A percentile compares a stretch with the other conserved stretches of the same genome.
phyloP scores from a whole-genome alignment of 768 basidiomycete genomes.

The Pulveroboletus sp. region DNA sequence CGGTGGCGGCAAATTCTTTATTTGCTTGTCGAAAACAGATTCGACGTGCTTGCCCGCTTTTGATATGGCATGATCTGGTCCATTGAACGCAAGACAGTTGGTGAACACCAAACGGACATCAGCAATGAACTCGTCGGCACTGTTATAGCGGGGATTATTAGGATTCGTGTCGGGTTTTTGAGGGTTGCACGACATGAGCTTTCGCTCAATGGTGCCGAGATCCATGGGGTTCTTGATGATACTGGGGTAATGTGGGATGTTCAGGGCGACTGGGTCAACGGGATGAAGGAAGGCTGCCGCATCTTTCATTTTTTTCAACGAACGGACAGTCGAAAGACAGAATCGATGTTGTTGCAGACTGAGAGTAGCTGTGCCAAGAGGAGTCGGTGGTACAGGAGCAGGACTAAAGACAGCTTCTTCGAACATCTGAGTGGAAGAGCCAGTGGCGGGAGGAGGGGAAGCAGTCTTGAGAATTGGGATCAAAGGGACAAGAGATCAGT shows the following conservation, averaged over 20 bases:
- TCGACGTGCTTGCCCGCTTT: conserved; percentile 81
- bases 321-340: conserved; percentile 70
- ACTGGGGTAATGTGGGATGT: conserved; percentile 83
- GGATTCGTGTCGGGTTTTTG: conserved; percentile 69
- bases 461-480: conserved; percentile 51
- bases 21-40: conserved; percentile 82
- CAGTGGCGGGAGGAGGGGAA: conserved; percentile 69
- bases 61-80: conserved; percentile 79
- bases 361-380: conserved; percentile 39
- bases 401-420: conserved; percentile 23
- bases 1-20: conserved; percentile 77
- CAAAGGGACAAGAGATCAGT: conserved; percentile 41
- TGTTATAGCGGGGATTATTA: conserved; percentile 72
- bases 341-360: conserved; percentile 76
- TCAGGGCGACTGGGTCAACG: conserved; percentile 82
- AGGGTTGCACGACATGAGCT: conserved; percentile 78
- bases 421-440: conserved; percentile 31
- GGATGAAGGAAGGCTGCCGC: conserved; percentile 78
- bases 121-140: conserved; percentile 73
- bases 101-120: conserved; percentile 88
- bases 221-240: conserved; percentile 95
- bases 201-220: conserved; percentile 86
- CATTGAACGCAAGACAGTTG: conserved; percentile 92
- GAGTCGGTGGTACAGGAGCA: conserved; percentile 1
- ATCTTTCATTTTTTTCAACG: conserved; percentile 85